Percentiles rank a stretch among this genome's conserved stretches.
These are phyloP conservation scores for Massarina eburnea DNA, from an alignment of 2,329 filamentous ascomycete species.

Conservation along the genomic window DNA sequence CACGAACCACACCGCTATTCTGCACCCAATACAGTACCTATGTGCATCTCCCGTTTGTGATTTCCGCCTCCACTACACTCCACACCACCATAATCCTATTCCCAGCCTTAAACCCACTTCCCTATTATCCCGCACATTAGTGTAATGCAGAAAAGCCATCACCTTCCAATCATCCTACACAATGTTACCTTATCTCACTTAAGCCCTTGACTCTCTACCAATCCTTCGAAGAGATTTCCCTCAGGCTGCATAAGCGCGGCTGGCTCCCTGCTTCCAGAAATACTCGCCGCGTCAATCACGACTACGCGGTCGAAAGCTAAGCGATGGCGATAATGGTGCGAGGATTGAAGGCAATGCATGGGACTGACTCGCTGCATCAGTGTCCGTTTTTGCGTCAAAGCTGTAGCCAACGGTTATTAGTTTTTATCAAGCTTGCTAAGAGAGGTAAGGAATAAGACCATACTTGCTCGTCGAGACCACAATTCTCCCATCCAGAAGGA, in stretches of 20 bases:
- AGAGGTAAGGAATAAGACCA: background rate
- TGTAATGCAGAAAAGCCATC: too few species aligned
- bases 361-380: constrained; percentile 93
- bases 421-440: background rate
- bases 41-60: too few species aligned
- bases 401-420: background rate
- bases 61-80: too few species aligned
- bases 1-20: too few species aligned
- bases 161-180: too few species aligned
- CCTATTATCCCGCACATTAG: too few species aligned
- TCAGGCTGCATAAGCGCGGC: constrained; percentile 6
- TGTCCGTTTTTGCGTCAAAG: constrained; percentile 94
- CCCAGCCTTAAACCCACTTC: too few species aligned
- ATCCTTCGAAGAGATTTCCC: constrained; percentile 13
- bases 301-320: constrained; percentile 95
- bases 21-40: too few species aligned
- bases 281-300: constrained; percentile 83
- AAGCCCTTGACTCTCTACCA: constrained; percentile 16
- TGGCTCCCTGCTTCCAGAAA: constrained; percentile 71
- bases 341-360: constrained; percentile 75
- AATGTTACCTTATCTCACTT: constrained; percentile 5
- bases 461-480: constrained; percentile 21
- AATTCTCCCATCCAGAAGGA: constrained; percentile 43
- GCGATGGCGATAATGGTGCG: constrained; percentile 93
- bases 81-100: too few species aligned